These are phyloP conservation scores for Chrysoporthe puriensis DNA, from an alignment of 2,329 filamentous ascomycete genomes.

Conservation along the genomic window DNA sequence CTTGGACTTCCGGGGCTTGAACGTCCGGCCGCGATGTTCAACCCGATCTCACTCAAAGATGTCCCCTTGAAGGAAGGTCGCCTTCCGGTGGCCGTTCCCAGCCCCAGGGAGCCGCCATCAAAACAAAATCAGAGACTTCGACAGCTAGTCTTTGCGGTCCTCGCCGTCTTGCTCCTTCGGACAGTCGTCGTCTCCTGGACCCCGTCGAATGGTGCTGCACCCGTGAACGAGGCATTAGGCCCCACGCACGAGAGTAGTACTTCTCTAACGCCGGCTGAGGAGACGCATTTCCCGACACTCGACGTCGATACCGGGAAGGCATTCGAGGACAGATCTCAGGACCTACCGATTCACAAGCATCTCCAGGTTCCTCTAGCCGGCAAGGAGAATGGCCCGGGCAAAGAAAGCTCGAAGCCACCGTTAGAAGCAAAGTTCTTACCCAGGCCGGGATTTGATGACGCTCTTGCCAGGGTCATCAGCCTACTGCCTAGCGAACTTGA, in stretches of 20 bases:
- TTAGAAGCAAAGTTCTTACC: constrained; percentile 1
- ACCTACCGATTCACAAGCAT: neutral
- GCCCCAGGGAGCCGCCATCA: constrained; percentile 3
- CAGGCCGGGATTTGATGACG: constrained; percentile 29
- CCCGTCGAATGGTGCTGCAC: neutral
- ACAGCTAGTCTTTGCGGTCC: constrained; percentile 4
- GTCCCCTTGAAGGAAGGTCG: constrained; percentile 11
- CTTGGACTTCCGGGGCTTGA: neutral
- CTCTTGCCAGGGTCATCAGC: constrained; percentile 34
- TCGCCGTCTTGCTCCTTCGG: neutral
- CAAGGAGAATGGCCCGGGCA: constrained; percentile 6
- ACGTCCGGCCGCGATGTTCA: constrained; percentile 4
- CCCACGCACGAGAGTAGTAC: neutral
- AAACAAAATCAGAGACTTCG: neutral
- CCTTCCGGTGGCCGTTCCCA: constrained; percentile 5
- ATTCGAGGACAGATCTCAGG: neutral
- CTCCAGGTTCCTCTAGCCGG: constrained; percentile 1
- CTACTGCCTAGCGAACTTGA: constrained; percentile 39
- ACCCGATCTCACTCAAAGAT: constrained; percentile 1
- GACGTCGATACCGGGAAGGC: neutral
- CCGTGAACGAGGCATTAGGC: neutral
- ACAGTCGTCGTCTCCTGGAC: neutral
- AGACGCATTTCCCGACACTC: constrained; percentile 4
- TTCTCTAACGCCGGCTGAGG: neutral
- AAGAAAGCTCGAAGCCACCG: neutral